Evolutionary conservation across 2,329 filamentous ascomycete species (phyloP).

Genomic region (Trichophyton benhamiae): DNA sequence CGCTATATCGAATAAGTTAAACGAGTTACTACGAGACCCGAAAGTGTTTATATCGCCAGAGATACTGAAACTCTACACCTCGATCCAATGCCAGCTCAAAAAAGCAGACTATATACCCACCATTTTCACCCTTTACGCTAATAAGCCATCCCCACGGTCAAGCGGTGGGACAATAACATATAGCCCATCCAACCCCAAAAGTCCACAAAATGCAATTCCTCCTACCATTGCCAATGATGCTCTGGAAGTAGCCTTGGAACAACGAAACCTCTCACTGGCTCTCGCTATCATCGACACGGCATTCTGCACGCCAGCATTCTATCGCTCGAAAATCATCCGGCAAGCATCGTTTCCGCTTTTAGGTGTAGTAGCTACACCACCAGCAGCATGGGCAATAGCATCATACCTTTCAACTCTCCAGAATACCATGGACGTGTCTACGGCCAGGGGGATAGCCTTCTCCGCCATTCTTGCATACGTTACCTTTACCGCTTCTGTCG

Average conservation of each 20-base stretch:
- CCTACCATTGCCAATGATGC: constrained; percentile 58
- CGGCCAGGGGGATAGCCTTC: constrained; percentile 67
- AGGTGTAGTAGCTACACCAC: constrained; percentile 28
- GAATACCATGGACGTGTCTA: constrained; percentile 60
- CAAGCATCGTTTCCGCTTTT: constrained; percentile 30
- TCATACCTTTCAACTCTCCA: constrained; percentile 55
- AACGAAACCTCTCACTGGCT: constrained; percentile 64
- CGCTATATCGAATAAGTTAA: constrained; percentile 45
- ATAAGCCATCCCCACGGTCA: constrained; percentile 60
- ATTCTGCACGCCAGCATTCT: constrained; percentile 34
- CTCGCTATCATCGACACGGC: constrained; percentile 62
- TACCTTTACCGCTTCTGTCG: constrained; percentile 66
- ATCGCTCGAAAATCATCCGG: constrained; percentile 32
- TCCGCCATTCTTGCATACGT: constrained; percentile 74
- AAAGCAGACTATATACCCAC: constrained; percentile 65
- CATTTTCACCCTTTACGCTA: constrained; percentile 69
- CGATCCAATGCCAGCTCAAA: constrained; percentile 60
- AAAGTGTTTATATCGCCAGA: constrained; percentile 67
- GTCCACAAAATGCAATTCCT: constrained; percentile 59
- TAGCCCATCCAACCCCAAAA: constrained; percentile 52
- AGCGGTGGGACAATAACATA: constrained; percentile 49
- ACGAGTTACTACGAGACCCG: constrained; percentile 58
- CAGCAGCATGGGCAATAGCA: constrained; percentile 52
- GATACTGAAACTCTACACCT: constrained; percentile 62
- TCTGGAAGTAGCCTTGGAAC: constrained; percentile 64